A percentile compares a stretch with the other conserved stretches of the same genome.
These are phyloP conservation scores for Cajanus cajan DNA, from an alignment of 306 rosid species.

Conservation along the genomic window DNA sequence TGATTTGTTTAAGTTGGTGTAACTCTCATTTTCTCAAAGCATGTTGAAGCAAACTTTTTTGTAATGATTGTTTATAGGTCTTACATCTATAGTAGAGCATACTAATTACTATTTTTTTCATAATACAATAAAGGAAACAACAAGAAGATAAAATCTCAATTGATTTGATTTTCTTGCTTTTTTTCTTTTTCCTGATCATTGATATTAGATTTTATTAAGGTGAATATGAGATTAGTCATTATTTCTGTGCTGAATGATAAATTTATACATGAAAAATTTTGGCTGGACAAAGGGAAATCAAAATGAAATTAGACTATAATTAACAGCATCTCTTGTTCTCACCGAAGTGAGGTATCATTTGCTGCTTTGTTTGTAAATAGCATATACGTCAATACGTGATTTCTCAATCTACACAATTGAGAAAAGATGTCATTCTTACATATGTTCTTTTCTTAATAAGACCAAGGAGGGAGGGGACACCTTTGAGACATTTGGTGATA, in stretches of 20 bases:
- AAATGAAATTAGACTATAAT: conserved; percentile 14
- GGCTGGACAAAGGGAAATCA: background rate
- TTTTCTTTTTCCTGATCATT: background rate
- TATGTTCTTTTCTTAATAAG: conserved; percentile 43
- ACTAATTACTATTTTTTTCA: background rate
- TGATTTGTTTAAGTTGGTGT: background rate
- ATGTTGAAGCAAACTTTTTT: conserved; percentile 13
- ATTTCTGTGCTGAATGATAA: background rate
- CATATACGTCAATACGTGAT: conserved; percentile 14
- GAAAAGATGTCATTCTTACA: conserved; percentile 17
- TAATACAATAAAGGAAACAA: background rate
- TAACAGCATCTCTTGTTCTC: background rate
- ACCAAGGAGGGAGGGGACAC: conserved; percentile 36
- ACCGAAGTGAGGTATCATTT: conserved; percentile 20
- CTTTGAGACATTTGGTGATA: conserved; percentile 38
- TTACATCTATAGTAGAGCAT: background rate
- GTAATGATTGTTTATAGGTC: background rate
- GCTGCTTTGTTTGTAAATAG: conserved; percentile 15
- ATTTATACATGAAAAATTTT: background rate
- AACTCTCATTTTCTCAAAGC: background rate
- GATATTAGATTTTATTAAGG: background rate
- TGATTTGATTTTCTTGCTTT: background rate
- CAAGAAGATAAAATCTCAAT: background rate
- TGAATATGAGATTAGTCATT: background rate
- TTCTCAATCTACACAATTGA: conserved; percentile 3